These are phyloP conservation scores for Nakazawaea molendinolei DNA, from an alignment of 805 yeast genomes.

Conservation along the genomic window DNA sequence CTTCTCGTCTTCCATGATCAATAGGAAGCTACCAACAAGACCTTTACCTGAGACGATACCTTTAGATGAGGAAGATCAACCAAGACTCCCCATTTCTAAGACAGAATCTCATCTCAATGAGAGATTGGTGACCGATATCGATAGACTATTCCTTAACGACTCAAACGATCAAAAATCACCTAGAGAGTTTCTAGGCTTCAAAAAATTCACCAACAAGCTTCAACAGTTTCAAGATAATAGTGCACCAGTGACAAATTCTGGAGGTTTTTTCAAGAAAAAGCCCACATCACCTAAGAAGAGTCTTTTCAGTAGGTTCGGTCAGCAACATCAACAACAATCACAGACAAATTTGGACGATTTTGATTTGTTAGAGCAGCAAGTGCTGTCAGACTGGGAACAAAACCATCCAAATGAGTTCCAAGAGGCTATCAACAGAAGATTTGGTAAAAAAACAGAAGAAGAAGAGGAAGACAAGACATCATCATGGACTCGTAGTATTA, in stretches of 20 bases:
- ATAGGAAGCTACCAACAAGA: constrained; percentile 1
- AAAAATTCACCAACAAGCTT: constrained; percentile 7
- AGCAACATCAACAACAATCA: constrained; percentile 8
- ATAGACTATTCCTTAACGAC: background rate
- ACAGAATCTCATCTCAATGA: background rate
- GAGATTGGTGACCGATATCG: background rate
- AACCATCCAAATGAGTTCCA: constrained; percentile 13
- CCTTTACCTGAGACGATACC: constrained; percentile 11
- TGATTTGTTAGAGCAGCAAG: constrained; percentile 27
- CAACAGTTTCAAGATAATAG: background rate
- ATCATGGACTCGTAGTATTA: constrained; percentile 13
- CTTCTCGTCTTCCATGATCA: constrained; percentile 8
- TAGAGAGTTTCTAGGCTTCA: constrained; percentile 7
- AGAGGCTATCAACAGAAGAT: constrained; percentile 9
- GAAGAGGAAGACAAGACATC: constrained; percentile 11
- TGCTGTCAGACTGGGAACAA: constrained; percentile 23
- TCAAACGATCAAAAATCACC: no score
- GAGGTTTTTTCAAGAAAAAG: constrained; percentile 5
- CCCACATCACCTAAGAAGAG: constrained; percentile 9
- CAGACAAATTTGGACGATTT: constrained; percentile 18
- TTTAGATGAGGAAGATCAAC: background rate
- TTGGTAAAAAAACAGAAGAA: constrained; percentile 2
- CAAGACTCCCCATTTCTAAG: background rate
- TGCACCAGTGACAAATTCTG: background rate
- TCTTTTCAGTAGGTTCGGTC: constrained; percentile 8